Evolutionary conservation across 2,329 filamentous ascomycete species (phyloP).

Genomic region (Coleophoma eucalyptorum): DNA sequence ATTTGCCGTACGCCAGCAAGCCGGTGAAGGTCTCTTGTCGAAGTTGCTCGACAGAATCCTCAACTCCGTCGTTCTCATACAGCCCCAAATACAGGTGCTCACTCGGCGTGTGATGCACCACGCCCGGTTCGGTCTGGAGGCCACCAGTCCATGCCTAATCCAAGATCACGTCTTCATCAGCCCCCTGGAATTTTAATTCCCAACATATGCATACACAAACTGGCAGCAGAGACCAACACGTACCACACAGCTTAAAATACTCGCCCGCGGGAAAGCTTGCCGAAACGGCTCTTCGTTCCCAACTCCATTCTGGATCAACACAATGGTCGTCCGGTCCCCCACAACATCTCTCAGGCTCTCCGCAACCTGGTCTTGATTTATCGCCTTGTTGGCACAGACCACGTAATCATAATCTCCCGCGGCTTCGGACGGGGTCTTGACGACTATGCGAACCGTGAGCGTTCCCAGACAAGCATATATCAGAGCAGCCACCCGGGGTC

Average conservation of each 20-base stretch:
- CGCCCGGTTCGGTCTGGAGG: constrained; percentile 42
- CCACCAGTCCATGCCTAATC: constrained; percentile 48
- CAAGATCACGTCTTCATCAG: neutral
- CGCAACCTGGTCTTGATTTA: constrained; percentile 34
- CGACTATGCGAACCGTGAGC: constrained; percentile 27
- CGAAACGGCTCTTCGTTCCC: constrained; percentile 53
- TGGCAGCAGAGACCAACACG: constrained; percentile 14
- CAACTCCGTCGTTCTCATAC: constrained; percentile 34
- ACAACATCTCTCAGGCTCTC: constrained; percentile 30
- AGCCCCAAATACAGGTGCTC: constrained; percentile 53
- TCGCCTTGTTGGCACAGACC: constrained; percentile 52
- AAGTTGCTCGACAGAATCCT: constrained; percentile 26
- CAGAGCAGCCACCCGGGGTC: neutral
- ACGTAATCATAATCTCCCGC: constrained; percentile 48
- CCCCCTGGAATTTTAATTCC: no score
- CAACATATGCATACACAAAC: neutral
- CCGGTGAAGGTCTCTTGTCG: constrained; percentile 36
- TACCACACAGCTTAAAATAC: constrained; percentile 53
- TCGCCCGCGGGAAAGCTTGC: constrained; percentile 42
- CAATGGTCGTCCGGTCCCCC: constrained; percentile 43
- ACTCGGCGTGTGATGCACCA: constrained; percentile 44
- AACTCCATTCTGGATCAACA: constrained; percentile 60
- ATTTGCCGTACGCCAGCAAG: constrained; percentile 37
- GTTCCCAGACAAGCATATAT: neutral
- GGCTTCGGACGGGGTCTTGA: constrained; percentile 42